Conservation (phyloP, 768 basidiomycete genomes). For the Leccinum pellstonianum region DNA sequence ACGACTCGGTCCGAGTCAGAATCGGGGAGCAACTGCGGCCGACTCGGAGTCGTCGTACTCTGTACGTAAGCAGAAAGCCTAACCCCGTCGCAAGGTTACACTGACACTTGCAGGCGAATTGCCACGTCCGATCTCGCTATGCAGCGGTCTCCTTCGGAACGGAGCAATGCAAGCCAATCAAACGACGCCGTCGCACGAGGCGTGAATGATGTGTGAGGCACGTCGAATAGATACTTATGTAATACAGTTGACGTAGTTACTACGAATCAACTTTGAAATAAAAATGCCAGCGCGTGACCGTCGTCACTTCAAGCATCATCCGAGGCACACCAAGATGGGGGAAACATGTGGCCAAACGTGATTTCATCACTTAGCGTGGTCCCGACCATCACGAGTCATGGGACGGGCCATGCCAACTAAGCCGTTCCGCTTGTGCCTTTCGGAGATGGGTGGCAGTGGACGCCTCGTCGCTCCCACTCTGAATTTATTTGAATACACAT, state of each 20-base stretch:
- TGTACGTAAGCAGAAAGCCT: too few relatives aligned
- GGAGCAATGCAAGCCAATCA: not conserved
- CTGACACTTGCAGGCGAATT: too few relatives aligned
- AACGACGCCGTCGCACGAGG: not conserved
- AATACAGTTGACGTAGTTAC: not conserved
- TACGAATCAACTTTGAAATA: too few relatives aligned
- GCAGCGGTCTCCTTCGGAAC: too few relatives aligned
- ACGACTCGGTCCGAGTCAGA: not conserved
- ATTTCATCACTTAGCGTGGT: too few relatives aligned
- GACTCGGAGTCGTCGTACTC: not conserved
- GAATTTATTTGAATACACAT: not conserved
- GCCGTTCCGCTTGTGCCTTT: not conserved
- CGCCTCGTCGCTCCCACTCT: not conserved
- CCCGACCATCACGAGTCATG: not conserved
- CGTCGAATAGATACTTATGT: not conserved
- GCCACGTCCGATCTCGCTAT: too few relatives aligned
- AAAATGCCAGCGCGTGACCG: too few relatives aligned
- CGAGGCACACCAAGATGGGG: too few relatives aligned
- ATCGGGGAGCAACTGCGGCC: not conserved
- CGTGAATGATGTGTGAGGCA: not conserved
- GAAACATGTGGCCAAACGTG: too few relatives aligned
- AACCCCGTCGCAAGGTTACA: too few relatives aligned
- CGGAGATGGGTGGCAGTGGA: not conserved
- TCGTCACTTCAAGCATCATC: too few relatives aligned
- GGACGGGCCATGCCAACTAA: not conserved